Percentiles rank a stretch among this genome's conserved stretches.
These are phyloP conservation scores for Trichoderma koningii DNA, from an alignment of 2,329 filamentous ascomycete genomes.

Conservation along the genomic window DNA sequence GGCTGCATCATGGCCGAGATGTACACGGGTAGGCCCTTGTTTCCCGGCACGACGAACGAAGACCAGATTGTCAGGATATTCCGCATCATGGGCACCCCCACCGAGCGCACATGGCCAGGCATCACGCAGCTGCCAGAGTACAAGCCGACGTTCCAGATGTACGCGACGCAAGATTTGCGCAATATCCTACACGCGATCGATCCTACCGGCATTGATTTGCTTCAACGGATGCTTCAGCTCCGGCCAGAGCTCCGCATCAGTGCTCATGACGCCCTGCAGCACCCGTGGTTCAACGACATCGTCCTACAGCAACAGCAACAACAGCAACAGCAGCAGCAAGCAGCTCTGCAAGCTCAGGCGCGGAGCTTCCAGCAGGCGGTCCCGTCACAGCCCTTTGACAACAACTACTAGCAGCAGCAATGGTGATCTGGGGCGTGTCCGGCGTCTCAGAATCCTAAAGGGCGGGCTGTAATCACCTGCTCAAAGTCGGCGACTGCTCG, in stretches of 20 bases:
- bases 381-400: conserved; percentile 44
- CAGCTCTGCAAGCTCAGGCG: conserved; percentile 47
- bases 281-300: conserved; percentile 88
- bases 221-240: conserved; percentile 89
- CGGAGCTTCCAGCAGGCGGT: conserved; percentile 45
- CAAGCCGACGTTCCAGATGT: conserved; percentile 92
- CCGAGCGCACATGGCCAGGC: conserved; percentile 91
- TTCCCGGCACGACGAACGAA: conserved; percentile 97
- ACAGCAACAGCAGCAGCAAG: conserved; percentile 31
- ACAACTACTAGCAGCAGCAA: conserved; percentile 36
- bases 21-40: conserved; percentile 93
- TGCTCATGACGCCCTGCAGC: conserved; percentile 80
- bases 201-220: conserved; percentile 78
- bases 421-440: background rate
- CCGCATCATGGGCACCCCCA: conserved; percentile 96
- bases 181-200: conserved; percentile 91
- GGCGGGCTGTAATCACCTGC: background rate
- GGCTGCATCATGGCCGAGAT: conserved; percentile 99
- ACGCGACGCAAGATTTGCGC: conserved; percentile 85
- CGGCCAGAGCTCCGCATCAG: conserved; percentile 89
- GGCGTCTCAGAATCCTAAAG: background rate
- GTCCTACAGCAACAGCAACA: conserved; percentile 58
- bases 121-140: conserved; percentile 97
- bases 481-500: background rate
- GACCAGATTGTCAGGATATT: conserved; percentile 98